phyloP scores from a whole-genome alignment of 2,329 filamentous ascomycete genomes.

The Fusarium bactridioides region DNA sequence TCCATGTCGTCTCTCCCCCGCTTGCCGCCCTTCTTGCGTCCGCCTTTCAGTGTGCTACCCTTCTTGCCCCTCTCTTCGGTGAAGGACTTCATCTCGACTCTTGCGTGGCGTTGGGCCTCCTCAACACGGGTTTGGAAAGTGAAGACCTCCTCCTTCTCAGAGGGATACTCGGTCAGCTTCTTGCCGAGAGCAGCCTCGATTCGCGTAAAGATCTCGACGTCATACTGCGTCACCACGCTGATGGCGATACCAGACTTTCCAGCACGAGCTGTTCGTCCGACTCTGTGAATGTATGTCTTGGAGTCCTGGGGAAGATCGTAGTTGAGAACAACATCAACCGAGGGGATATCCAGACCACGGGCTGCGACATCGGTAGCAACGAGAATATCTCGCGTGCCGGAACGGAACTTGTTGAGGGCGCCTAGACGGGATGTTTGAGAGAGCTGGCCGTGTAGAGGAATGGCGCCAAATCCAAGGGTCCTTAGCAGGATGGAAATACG shows the following conservation, averaged over 20 bases:
- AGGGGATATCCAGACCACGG: conserved; percentile 89
- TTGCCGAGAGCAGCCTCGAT: conserved; percentile 86
- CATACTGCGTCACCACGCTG: conserved; percentile 86
- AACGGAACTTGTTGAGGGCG: conserved; percentile 88
- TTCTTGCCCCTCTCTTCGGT: conserved; percentile 72
- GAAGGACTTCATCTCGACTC: conserved; percentile 81
- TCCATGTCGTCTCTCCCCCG: conserved; percentile 71
- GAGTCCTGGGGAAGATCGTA: conserved; percentile 84
- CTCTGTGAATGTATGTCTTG: conserved; percentile 91
- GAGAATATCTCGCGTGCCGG: conserved; percentile 81
- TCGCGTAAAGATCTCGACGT: conserved; percentile 79
- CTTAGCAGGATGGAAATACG: conserved; percentile 84
- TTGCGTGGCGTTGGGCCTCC: conserved; percentile 82
- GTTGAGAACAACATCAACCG: conserved; percentile 88
- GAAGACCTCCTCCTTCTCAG: conserved; percentile 85
- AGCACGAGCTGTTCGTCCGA: conserved; percentile 86
- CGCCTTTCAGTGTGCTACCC: conserved; percentile 50
- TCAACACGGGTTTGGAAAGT: conserved; percentile 79
- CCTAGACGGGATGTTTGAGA: conserved; percentile 87
- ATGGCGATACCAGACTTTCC: conserved; percentile 85
- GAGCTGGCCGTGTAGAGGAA: conserved; percentile 91
- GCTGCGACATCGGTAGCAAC: conserved; percentile 95
- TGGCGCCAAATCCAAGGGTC: conserved; percentile 85
- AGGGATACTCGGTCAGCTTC: conserved; percentile 73
- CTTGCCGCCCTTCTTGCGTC: conserved; percentile 56